A percentile compares a stretch with the other conserved stretches of the same genome.
phyloP scores from a whole-genome alignment of 352 stramenopile species.

The Blastocystis sp. region DNA sequence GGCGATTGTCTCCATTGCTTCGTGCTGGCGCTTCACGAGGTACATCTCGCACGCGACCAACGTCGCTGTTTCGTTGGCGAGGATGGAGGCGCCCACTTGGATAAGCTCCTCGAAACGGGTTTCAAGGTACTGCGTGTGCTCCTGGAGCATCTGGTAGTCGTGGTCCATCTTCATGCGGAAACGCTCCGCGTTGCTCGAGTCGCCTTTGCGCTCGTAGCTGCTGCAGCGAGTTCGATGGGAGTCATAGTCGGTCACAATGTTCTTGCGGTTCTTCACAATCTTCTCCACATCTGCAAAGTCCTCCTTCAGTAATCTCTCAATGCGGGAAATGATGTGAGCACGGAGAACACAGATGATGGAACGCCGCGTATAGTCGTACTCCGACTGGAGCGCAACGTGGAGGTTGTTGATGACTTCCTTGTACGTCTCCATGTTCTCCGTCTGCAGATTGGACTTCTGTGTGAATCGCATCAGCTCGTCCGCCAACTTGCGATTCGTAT shows the following conservation, averaged over 20 bases:
- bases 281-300: slow-evolving; percentile 49
- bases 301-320: slow-evolving; percentile 15
- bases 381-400: background rate
- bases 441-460: background rate
- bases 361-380: slow-evolving; percentile 47
- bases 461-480: slow-evolving; percentile 46
- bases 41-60: slow-evolving; percentile 41
- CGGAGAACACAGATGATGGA: slow-evolving; percentile 34
- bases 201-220: slow-evolving; percentile 13
- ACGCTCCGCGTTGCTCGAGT: slow-evolving; percentile 34
- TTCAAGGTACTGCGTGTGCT: slow-evolving; percentile 39
- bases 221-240: slow-evolving; percentile 16
- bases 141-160: slow-evolving; percentile 34
- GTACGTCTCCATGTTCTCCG: slow-evolving; percentile 6
- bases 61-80: background rate
- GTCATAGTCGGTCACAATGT: slow-evolving; percentile 55
- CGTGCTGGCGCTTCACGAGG: slow-evolving; percentile 10
- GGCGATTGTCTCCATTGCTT: slow-evolving; percentile 36
- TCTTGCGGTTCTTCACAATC: slow-evolving; percentile 50
- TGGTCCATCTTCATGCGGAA: slow-evolving; percentile 55
- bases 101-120: slow-evolving; percentile 18
- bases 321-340: slow-evolving; percentile 29
- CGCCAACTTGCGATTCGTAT: slow-evolving; percentile 24
- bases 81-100: background rate
- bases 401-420: slow-evolving; percentile 15